Evolutionary conservation across 1,139 yeast species (phyloP).

Genomic region (Zygosaccharomyces sapae): DNA sequence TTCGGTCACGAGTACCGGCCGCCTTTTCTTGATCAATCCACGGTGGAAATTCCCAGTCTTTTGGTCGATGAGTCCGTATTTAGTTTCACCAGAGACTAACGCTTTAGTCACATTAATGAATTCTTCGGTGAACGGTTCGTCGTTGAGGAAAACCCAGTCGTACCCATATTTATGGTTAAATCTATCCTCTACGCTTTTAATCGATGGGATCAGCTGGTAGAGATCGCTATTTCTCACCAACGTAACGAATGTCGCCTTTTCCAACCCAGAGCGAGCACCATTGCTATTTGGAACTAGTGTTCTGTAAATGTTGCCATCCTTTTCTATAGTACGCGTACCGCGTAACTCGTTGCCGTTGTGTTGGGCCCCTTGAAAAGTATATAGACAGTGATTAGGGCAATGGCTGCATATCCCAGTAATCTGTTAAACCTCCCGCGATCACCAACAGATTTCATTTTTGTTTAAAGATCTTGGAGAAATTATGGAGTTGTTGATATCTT

Average conservation of each 20-base stretch:
- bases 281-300: constrained; percentile 12
- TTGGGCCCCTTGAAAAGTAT: constrained; percentile 19
- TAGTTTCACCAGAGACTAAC: constrained; percentile 43
- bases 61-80: constrained; percentile 46
- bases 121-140: constrained; percentile 46
- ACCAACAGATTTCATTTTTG: constrained; percentile 7
- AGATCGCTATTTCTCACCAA: constrained; percentile 70
- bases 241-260: constrained; percentile 68
- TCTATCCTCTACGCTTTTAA: constrained; percentile 63
- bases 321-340: constrained; percentile 1
- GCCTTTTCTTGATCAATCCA: constrained; percentile 59
- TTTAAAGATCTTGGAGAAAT: background rate
- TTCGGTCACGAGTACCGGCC: constrained; percentile 46
- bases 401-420: constrained; percentile 14
- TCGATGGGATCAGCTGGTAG: constrained; percentile 53
- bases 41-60: constrained; percentile 53
- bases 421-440: constrained; percentile 16
- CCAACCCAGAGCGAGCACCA: constrained; percentile 20
- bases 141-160: constrained; percentile 77
- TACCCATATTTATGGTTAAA: constrained; percentile 63
- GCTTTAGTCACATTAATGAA: constrained; percentile 39
- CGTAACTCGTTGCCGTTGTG: background rate
- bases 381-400: constrained; percentile 17
- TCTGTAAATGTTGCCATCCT: constrained; percentile 22
- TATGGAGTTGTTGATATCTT: background rate